Evolutionary conservation across 768 basidiomycete genomes (phyloP).

Genomic region (Suillus paluster): DNA sequence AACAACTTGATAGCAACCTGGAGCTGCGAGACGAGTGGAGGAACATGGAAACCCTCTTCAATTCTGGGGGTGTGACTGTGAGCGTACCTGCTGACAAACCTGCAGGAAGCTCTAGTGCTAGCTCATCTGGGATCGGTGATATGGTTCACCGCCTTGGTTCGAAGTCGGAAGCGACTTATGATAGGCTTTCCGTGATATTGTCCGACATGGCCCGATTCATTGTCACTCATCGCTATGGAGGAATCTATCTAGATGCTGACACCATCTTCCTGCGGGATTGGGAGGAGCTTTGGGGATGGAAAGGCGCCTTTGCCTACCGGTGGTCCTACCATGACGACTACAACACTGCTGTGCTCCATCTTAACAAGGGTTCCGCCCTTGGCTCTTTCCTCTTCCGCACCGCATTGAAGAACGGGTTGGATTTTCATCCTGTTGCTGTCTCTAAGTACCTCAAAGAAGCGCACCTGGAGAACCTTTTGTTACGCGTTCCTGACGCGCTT

Average conservation of each 20-base stretch:
- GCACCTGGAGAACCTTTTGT: constrained; percentile 71
- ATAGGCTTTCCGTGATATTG: constrained; percentile 88
- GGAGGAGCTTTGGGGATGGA: constrained; percentile 97
- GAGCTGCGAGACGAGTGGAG: constrained; percentile 93
- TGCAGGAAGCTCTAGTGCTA: constrained; percentile 28
- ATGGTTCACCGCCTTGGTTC: constrained; percentile 56
- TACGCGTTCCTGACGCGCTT: constrained; percentile 86
- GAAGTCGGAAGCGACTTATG: constrained; percentile 60
- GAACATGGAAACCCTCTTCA: constrained; percentile 76
- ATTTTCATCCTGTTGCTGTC: constrained; percentile 96
- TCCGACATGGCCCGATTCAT: constrained; percentile 98
- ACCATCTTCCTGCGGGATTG: constrained; percentile 92
- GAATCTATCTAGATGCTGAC: constrained; percentile 94
- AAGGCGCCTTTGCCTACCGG: constrained; percentile 92
- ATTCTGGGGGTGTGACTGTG: constrained; percentile 82
- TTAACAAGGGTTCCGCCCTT: constrained; percentile 88
- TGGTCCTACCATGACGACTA: constrained; percentile 94
- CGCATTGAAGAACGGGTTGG: constrained; percentile 86
- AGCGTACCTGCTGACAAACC: constrained; percentile 45
- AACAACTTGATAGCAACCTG: constrained; percentile 85
- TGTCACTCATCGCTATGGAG: constrained; percentile 90
- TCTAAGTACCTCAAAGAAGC: constrained; percentile 86
- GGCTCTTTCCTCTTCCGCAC: constrained; percentile 92
- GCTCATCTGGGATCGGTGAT: background rate
- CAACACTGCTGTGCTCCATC: constrained; percentile 89